Percentiles rank a stretch among this genome's conserved stretches.
Evolutionary conservation across 768 basidiomycete species (phyloP).

Genomic region (Agrocybe chaxingu): DNA sequence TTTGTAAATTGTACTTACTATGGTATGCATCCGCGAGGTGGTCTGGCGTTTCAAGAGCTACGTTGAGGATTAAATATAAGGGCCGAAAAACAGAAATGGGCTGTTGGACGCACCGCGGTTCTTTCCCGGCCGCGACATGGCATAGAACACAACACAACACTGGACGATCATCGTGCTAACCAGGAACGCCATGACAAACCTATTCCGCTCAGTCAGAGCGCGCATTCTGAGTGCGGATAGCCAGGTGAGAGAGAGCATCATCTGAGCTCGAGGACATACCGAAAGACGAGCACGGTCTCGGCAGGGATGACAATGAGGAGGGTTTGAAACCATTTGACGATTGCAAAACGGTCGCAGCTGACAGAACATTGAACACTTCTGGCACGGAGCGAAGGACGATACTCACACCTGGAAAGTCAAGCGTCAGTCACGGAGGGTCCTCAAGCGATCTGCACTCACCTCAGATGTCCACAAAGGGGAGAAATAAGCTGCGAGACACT

Average conservation of each 20-base stretch:
- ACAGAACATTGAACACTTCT: background rate
- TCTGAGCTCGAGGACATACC: slow-evolving; percentile 11
- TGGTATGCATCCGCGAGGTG: slow-evolving; percentile 11
- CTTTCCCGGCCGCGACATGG: slow-evolving; percentile 21
- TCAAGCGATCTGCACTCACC: slow-evolving; percentile 8
- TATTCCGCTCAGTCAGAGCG: slow-evolving; percentile 18
- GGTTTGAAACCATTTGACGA: slow-evolving; percentile 26
- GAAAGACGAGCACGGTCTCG: slow-evolving; percentile 21
- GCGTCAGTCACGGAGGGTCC: background rate
- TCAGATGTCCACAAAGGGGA: slow-evolving; percentile 21
- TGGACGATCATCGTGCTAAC: slow-evolving; percentile 17
- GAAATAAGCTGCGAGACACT: slow-evolving; percentile 16
- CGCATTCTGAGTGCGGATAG: slow-evolving; percentile 12
- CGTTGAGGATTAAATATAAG: background rate
- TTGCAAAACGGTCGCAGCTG: slow-evolving; percentile 26
- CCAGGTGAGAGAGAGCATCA: background rate
- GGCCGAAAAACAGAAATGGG: background rate
- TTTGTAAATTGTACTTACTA: slow-evolving; percentile 2
- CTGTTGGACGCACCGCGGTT: slow-evolving; percentile 16
- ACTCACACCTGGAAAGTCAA: slow-evolving; percentile 7
- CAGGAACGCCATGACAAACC: slow-evolving; percentile 12
- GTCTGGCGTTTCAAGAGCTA: slow-evolving; percentile 9
- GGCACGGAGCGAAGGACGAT: background rate
- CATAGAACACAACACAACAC: slow-evolving; percentile 23
- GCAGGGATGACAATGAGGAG: slow-evolving; percentile 24